Percentiles rank a stretch among this genome's conserved stretches.
phyloP scores from a whole-genome alignment of 148 eudicot genomes.

The Chenopodium quinoa region DNA sequence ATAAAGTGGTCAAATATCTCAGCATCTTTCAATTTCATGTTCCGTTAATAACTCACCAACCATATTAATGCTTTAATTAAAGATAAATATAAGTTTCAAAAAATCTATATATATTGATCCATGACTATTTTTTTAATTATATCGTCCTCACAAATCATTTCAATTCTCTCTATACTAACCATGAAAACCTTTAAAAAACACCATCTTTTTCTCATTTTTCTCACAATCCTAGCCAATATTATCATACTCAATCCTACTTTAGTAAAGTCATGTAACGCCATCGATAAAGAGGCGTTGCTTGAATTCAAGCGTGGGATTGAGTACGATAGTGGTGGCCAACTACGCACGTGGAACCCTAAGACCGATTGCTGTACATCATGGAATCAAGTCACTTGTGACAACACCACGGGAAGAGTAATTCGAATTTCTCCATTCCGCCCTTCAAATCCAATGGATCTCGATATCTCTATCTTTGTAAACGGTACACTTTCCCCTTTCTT shows the following conservation, averaged over 20 bases:
- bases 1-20: too few relatives aligned
- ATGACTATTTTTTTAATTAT: too few relatives aligned
- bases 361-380: not conserved
- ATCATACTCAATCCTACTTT: not conserved
- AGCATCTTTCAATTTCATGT: too few relatives aligned
- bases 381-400: not conserved
- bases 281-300: not conserved
- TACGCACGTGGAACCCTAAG: not conserved
- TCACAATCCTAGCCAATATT: not conserved
- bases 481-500: constrained; percentile 69
- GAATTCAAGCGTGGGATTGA: not conserved
- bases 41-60: too few relatives aligned
- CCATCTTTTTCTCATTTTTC: not conserved
- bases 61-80: too few relatives aligned
- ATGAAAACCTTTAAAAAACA: not conserved
- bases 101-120: too few relatives aligned
- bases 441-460: not conserved
- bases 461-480: not conserved
- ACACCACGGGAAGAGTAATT: not conserved
- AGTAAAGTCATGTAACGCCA: not conserved
- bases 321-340: not conserved
- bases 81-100: too few relatives aligned
- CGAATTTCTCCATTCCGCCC: not conserved
- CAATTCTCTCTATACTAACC: not conserved
- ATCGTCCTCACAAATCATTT: too few relatives aligned